A percentile compares a stretch with the other conserved stretches of the same genome.
These are phyloP conservation scores for Aureobasidium musti DNA, from an alignment of 2,329 filamentous ascomycete genomes.

Conservation along the genomic window DNA sequence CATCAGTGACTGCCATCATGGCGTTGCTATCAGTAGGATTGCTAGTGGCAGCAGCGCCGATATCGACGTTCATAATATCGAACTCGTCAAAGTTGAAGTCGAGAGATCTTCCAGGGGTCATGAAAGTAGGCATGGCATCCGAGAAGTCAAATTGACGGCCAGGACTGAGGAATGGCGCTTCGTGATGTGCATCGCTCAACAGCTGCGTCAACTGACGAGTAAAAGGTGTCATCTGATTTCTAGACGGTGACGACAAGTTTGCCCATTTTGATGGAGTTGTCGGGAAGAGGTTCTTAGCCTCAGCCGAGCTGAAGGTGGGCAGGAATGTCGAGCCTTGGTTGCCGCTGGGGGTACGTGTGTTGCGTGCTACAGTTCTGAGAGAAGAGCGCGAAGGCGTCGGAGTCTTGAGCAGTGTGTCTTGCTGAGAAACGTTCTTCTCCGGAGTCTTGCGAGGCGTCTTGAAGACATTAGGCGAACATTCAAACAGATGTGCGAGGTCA, in stretches of 20 bases:
- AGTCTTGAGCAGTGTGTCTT: slow-evolving; percentile 53
- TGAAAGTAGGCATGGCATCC: slow-evolving; percentile 39
- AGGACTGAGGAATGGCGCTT: slow-evolving; percentile 37
- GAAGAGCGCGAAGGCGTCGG: slow-evolving; percentile 46
- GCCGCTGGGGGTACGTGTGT: slow-evolving; percentile 35
- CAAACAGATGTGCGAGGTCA: slow-evolving; percentile 65
- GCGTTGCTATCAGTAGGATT: not conserved
- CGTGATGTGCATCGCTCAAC: slow-evolving; percentile 53
- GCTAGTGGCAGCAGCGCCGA: not conserved
- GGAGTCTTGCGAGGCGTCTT: slow-evolving; percentile 58
- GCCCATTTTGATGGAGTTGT: slow-evolving; percentile 42
- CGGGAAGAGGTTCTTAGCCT: slow-evolving; percentile 35
- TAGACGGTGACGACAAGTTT: slow-evolving; percentile 36
- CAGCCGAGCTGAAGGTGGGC: slow-evolving; percentile 40
- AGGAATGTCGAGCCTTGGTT: slow-evolving; percentile 42
- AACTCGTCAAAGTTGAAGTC: slow-evolving; percentile 33
- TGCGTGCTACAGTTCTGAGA: slow-evolving; percentile 21
- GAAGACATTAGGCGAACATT: slow-evolving; percentile 56
- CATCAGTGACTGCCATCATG: slow-evolving; percentile 11
- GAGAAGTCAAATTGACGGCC: slow-evolving; percentile 38
- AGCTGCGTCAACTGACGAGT: slow-evolving; percentile 65
- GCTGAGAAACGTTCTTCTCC: slow-evolving; percentile 58
- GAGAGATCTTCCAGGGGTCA: slow-evolving; percentile 37
- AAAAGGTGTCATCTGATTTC: slow-evolving; percentile 56
- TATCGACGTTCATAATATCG: slow-evolving; percentile 19